Conservation (phyloP, 257 asterid species). For the Mitragyna speciosa region DNA sequence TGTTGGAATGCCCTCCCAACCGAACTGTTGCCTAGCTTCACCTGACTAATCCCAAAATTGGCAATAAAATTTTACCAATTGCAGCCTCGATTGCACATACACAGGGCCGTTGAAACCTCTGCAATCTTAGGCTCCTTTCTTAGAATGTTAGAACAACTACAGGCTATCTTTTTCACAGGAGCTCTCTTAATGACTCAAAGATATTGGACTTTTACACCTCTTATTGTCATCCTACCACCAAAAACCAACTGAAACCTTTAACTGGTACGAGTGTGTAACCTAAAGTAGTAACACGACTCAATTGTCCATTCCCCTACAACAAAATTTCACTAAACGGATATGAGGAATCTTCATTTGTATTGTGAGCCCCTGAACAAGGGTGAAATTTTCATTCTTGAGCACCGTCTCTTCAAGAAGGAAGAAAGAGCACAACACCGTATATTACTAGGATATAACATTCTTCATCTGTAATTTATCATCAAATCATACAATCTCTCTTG, state of each 20-base stretch:
- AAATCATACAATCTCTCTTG: background rate
- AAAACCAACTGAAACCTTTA: background rate
- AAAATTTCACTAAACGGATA: too few species aligned
- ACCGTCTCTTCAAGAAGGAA: too few species aligned
- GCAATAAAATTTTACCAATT: background rate
- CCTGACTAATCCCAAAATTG: background rate
- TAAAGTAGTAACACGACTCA: background rate
- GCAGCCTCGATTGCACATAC: background rate
- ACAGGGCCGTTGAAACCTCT: background rate
- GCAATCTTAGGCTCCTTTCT: background rate
- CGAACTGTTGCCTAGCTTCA: background rate
- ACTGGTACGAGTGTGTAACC: background rate
- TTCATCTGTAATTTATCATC: background rate
- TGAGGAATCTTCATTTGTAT: background rate
- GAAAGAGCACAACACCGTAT: background rate
- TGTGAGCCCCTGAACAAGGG: background rate
- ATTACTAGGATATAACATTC: background rate
- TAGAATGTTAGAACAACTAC: background rate
- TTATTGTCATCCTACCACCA: background rate
- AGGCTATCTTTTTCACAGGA: background rate
- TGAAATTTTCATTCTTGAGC: background rate
- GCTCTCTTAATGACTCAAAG: too few species aligned
- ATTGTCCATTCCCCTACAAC: too few species aligned
- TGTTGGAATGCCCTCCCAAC: background rate
- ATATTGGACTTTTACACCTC: too few species aligned